Percentiles rank a stretch among this genome's conserved stretches.
phyloP scores from a whole-genome alignment of 306 rosid genomes.

The Cercis canadensis region DNA sequence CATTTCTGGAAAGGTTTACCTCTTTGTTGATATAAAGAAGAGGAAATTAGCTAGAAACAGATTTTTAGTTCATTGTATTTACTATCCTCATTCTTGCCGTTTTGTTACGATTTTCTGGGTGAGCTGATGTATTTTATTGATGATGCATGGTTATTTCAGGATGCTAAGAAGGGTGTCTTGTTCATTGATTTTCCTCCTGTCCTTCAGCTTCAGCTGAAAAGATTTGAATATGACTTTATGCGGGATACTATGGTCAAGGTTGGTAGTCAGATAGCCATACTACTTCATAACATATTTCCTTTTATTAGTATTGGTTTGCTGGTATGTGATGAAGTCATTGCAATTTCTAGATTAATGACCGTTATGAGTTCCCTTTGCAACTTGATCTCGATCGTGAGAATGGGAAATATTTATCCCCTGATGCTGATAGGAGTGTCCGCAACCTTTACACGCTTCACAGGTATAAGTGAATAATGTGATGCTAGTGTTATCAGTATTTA shows the following conservation, averaged over 20 bases:
- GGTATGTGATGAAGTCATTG: background rate
- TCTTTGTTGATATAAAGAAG: background rate
- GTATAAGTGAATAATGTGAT: slow-evolving; percentile 47
- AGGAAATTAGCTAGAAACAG: background rate
- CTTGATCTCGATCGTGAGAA: slow-evolving; percentile 92
- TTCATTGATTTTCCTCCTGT: slow-evolving; percentile 98
- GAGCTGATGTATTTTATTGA: slow-evolving; percentile 18
- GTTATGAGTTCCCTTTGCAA: slow-evolving; percentile 97
- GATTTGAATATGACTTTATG: slow-evolving; percentile 97
- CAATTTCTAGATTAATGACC: slow-evolving; percentile 78
- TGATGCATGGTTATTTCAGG: slow-evolving; percentile 59
- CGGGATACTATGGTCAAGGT: slow-evolving; percentile 99
- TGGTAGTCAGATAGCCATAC: slow-evolving; percentile 36
- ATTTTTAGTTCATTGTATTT: slow-evolving; percentile 20
- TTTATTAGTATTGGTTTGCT: slow-evolving; percentile 22
- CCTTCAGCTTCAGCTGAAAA: slow-evolving; percentile 96
- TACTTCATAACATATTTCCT: slow-evolving; percentile 22
- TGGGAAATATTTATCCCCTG: slow-evolving; percentile 95
- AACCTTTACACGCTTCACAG: slow-evolving; percentile 98
- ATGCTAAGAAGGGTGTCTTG: slow-evolving; percentile 95
- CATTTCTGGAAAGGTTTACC: background rate
- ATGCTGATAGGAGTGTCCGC: slow-evolving; percentile 87
- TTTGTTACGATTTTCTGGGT: slow-evolving; percentile 17
- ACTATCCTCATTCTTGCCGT: background rate
- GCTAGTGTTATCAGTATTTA: slow-evolving; percentile 21